Evolutionary conservation across 805 yeast species (phyloP).

Genomic region (Sungouiozyma ichnusensis): DNA sequence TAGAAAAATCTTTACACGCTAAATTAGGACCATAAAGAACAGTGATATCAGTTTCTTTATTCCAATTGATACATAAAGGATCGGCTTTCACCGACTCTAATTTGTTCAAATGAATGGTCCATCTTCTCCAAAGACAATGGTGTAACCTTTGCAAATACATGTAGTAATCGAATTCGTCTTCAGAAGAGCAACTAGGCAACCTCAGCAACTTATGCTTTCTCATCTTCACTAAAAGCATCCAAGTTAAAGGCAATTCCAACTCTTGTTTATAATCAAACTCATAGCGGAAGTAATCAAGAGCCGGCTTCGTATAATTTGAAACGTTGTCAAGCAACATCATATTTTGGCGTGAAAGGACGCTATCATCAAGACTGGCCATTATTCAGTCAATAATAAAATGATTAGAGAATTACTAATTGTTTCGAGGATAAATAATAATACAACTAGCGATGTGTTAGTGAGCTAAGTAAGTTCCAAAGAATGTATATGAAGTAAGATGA

Average conservation of each 20-base stretch:
- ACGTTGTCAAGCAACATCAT: conserved; percentile 25
- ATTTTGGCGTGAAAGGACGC: conserved; percentile 21
- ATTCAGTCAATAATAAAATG: neutral
- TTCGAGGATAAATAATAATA: too few relatives aligned
- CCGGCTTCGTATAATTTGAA: conserved; percentile 21
- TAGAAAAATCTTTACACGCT: conserved; percentile 2
- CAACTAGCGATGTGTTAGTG: too few relatives aligned
- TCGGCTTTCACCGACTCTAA: conserved; percentile 50
- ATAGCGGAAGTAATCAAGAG: conserved; percentile 25
- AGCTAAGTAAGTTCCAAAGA: too few relatives aligned
- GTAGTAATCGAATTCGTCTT: conserved; percentile 24
- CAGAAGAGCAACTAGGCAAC: conserved; percentile 27
- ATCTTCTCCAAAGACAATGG: conserved; percentile 89
- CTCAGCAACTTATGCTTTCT: conserved; percentile 20
- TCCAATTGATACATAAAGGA: conserved; percentile 87
- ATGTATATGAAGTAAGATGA: too few relatives aligned
- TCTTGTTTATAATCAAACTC: conserved; percentile 9
- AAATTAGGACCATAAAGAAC: conserved; percentile 84
- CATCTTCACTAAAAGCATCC: conserved; percentile 14
- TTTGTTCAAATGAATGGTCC: conserved; percentile 71
- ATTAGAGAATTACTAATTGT: neutral
- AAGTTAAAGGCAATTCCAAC: conserved; percentile 11
- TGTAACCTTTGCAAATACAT: conserved; percentile 42
- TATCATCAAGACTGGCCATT: conserved; percentile 26
- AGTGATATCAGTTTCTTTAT: conserved; percentile 86